phyloP scores from a whole-genome alignment of 148 eudicot genomes.

The Beta vulgaris region DNA sequence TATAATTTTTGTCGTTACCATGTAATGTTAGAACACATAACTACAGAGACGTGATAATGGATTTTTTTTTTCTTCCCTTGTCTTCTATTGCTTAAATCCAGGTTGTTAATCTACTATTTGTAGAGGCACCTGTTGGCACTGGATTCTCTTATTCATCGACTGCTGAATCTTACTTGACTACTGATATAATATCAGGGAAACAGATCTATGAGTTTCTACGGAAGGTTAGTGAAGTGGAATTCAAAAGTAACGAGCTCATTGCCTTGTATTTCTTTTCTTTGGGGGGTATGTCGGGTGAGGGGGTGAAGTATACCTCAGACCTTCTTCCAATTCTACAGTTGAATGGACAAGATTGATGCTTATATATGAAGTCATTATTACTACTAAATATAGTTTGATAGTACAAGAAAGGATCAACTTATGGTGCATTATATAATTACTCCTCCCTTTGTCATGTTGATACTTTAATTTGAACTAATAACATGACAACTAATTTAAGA shows the following conservation, averaged over 20 bases:
- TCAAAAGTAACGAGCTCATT: background rate
- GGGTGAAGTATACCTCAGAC: too few species aligned
- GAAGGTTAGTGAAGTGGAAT: slow-evolving; percentile 5
- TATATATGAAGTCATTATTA: too few species aligned
- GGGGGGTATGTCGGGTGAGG: too few species aligned
- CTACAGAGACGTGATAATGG: background rate
- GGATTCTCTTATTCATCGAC: slow-evolving; percentile 5
- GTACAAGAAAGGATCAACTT: too few species aligned
- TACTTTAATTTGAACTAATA: too few species aligned
- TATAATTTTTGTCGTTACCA: background rate
- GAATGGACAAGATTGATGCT: too few species aligned
- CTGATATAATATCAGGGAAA: background rate
- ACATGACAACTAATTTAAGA: too few species aligned
- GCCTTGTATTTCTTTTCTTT: background rate
- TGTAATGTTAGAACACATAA: background rate
- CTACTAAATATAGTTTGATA: too few species aligned
- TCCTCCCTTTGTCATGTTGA: too few species aligned
- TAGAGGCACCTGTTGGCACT: slow-evolving; percentile 10
- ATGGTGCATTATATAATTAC: too few species aligned
- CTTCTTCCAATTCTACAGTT: too few species aligned
- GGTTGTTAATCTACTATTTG: slow-evolving; percentile 8
- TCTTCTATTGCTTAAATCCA: background rate
- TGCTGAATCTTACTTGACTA: slow-evolving; percentile 4
- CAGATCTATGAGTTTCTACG: slow-evolving; percentile 9
- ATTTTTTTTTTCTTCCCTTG: background rate